Evolutionary conservation across 306 rosid genomes (phyloP), one percentile per base, ranked within the genome.

Genomic region (Psophocarpus tetragonolobus): DNA sequence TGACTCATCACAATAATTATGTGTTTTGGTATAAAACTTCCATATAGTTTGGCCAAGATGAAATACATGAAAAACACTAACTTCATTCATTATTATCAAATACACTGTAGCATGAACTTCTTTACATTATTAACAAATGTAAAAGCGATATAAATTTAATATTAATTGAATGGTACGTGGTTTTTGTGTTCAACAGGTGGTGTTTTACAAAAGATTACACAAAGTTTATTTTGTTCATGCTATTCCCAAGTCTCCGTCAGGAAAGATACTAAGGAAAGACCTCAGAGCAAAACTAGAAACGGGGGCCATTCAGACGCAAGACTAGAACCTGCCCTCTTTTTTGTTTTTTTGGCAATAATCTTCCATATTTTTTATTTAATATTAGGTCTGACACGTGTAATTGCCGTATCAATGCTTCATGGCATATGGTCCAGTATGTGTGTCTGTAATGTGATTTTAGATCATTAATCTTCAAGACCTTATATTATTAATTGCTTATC

Each of bases 201-300:
- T 90, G 68, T 92, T 90, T 41, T 94, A 94, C 85, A 94, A 94
- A 84, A 94, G 87, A 82, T 70, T 94, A 6, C 92, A 88, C 87
- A 85, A 79, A 73, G 96, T 94, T 24, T 88, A 83, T 78, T 92
- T 94, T 44, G 77, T 92, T 53, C 89, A 87, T 29, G 85, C 93
- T 33, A 92, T 94, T 76, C 98, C 98, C 3, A 94, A 89, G 87
- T 90, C 97, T 62, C 87, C 98, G 1, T 0, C 98, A 0, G 98
- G 98, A 56, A 94, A 94, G 83, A 94, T 92, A 62, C 60, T 94
- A 54, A 92, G 97, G 67, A 94, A 89, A 74, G 97, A 92, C 23
- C 89, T 94, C 5, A 88, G 92, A 90, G 93, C 91, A 74, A 89
- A 83, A 90, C 90, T 94, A 18, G 92, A 83, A 73, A 23, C 35